A percentile compares a stretch with the other conserved stretches of the same genome.
These are phyloP conservation scores for Lasiosphaeris hirsuta DNA, from an alignment of 495 filamentous ascomycete species.

Conservation along the genomic window DNA sequence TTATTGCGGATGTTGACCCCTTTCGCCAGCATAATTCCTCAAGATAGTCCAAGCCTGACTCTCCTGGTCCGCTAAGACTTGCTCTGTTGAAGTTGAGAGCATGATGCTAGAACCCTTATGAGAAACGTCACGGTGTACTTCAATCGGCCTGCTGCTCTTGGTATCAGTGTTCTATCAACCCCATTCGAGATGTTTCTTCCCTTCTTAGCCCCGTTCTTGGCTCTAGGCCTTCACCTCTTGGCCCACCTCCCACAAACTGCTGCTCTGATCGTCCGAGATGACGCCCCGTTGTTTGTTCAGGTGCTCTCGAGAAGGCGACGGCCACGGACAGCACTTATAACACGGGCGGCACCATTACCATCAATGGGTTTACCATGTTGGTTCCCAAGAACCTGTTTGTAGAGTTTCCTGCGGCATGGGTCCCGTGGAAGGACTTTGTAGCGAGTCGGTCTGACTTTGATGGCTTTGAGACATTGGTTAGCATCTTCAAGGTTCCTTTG, in stretches of 20 bases:
- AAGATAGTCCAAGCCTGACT: too few relatives aligned
- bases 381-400: slow-evolving; percentile 37
- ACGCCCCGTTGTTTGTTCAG: slow-evolving; percentile 6
- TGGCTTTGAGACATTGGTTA: slow-evolving; percentile 7
- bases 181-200: too few relatives aligned
- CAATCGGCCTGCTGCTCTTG: too few relatives aligned
- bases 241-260: not conserved
- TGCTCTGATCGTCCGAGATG: not conserved
- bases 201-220: too few relatives aligned
- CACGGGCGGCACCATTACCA: slow-evolving; percentile 31
- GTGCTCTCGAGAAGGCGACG: slow-evolving; percentile 7
- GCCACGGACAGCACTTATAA: slow-evolving; percentile 25
- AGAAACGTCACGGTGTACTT: too few relatives aligned
- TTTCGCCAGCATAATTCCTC: too few relatives aligned
- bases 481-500: not conserved
- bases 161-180: too few relatives aligned
- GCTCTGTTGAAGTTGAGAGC: too few relatives aligned
- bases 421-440: slow-evolving; percentile 30
- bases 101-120: too few relatives aligned
- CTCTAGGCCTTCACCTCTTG: not conserved
- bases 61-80: too few relatives aligned
- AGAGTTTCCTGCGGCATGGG: slow-evolving; percentile 33
- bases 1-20: too few relatives aligned
- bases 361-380: slow-evolving; percentile 32
- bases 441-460: not conserved